phyloP scores from a whole-genome alignment of 2,329 filamentous ascomycete species.

The Xylaria sp. region DNA sequence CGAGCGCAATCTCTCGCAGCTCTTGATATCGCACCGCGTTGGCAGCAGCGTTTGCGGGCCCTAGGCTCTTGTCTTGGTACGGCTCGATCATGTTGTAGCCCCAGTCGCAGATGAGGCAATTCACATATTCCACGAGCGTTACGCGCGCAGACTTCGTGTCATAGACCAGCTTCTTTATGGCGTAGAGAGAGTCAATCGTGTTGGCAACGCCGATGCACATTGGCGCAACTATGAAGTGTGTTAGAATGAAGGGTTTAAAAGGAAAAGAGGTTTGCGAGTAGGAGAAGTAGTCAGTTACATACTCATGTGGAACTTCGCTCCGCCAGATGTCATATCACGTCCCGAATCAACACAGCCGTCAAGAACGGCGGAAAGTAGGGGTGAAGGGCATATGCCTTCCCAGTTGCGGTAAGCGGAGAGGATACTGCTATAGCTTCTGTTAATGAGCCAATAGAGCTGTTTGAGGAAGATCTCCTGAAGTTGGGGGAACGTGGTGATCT shows the following conservation, averaged over 20 bases:
- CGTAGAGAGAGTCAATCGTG: slow-evolving; percentile 36
- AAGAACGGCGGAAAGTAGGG: slow-evolving; percentile 31
- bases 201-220: slow-evolving; percentile 34
- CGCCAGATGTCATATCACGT: slow-evolving; percentile 31
- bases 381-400: slow-evolving; percentile 34
- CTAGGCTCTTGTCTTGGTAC: slow-evolving; percentile 31
- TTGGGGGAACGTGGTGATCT: slow-evolving; percentile 26
- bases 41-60: slow-evolving; percentile 32
- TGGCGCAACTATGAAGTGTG: slow-evolving; percentile 24
- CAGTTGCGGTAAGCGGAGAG: slow-evolving; percentile 29
- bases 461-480: slow-evolving; percentile 30
- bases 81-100: slow-evolving; percentile 38
- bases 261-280: neutral
- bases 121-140: slow-evolving; percentile 26
- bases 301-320: slow-evolving; percentile 38
- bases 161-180: slow-evolving; percentile 35
- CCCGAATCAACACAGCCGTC: slow-evolving; percentile 34
- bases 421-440: slow-evolving; percentile 13
- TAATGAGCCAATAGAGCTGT: slow-evolving; percentile 30
- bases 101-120: slow-evolving; percentile 36
- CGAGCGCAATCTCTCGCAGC: slow-evolving; percentile 36
- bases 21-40: slow-evolving; percentile 40
- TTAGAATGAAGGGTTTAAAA: neutral
- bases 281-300: neutral
- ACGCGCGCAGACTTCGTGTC: slow-evolving; percentile 27